Percentiles rank a stretch among this genome's conserved stretches.
phyloP scores from a whole-genome alignment of 371 early-diverging fungal species.

The Furculomyces boomerangus region DNA sequence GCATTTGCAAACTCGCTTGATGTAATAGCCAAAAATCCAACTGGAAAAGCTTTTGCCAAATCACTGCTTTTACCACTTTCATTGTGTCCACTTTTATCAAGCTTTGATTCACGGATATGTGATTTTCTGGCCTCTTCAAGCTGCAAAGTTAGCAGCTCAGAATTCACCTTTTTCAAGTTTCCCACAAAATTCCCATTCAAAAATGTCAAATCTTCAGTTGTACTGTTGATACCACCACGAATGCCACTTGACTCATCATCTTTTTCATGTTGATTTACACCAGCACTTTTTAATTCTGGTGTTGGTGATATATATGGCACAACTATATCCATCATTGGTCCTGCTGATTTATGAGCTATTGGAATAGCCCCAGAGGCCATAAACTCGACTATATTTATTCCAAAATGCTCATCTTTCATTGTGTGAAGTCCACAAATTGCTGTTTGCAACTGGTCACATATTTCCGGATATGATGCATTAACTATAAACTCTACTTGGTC shows the following conservation, averaged over 20 bases:
- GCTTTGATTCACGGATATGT: neutral
- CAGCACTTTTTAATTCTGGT: neutral
- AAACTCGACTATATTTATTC: conserved; percentile 90
- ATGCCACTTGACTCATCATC: neutral
- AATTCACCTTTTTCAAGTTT: too few relatives aligned
- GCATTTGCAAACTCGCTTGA: conserved; percentile 44
- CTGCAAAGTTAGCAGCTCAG: neutral
- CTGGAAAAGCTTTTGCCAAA: too few relatives aligned
- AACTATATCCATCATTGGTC: conserved; percentile 87
- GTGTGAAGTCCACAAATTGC: conserved; percentile 79
- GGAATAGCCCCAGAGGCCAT: conserved; percentile 89
- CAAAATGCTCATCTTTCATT: conserved; percentile 96
- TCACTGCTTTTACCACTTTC: too few relatives aligned
- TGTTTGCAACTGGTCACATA: conserved; percentile 33
- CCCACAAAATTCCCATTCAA: too few relatives aligned
- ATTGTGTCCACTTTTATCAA: neutral
- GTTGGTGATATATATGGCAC: conserved; percentile 4
- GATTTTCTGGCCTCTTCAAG: neutral
- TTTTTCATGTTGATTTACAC: too few relatives aligned
- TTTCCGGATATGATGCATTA: conserved; percentile 55
- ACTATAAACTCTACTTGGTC: conserved; percentile 58
- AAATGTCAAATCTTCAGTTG: too few relatives aligned
- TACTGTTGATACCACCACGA: neutral
- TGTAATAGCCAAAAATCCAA: conserved; percentile 49
- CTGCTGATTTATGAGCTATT: conserved; percentile 83